Conservation (phyloP, 2,329 filamentous ascomycete genomes). For the Aspergillus fischeri region DNA sequence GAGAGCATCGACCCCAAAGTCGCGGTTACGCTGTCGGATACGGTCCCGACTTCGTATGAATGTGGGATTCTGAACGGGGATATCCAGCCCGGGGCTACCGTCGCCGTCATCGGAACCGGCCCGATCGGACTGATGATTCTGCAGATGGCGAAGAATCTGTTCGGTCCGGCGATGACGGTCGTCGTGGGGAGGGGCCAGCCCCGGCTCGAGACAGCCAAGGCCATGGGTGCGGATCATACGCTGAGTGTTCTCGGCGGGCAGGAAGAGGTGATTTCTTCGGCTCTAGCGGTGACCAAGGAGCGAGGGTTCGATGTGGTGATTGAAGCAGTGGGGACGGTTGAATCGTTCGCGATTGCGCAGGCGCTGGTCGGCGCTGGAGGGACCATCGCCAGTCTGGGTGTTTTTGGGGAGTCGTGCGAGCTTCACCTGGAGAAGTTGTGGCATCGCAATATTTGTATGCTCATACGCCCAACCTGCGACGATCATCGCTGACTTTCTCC, state of each 20-base stretch:
- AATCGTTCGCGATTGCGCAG: slow-evolving; percentile 50
- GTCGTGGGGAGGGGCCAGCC: slow-evolving; percentile 47
- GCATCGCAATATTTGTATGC: slow-evolving; percentile 47
- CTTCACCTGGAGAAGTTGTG: slow-evolving; percentile 51
- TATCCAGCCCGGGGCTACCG: slow-evolving; percentile 47
- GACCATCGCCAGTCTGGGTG: slow-evolving; percentile 52
- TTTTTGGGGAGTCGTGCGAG: slow-evolving; percentile 48
- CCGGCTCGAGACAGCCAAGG: slow-evolving; percentile 44
- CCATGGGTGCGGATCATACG: slow-evolving; percentile 44
- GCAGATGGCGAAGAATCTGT: slow-evolving; percentile 50
- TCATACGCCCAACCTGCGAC: not conserved
- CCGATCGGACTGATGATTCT: slow-evolving; percentile 51
- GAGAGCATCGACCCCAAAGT: slow-evolving; percentile 36
- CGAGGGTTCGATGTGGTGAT: slow-evolving; percentile 53
- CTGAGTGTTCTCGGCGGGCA: slow-evolving; percentile 36
- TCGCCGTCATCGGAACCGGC: slow-evolving; percentile 51
- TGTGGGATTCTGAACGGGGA: slow-evolving; percentile 49
- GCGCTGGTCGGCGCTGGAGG: slow-evolving; percentile 49
- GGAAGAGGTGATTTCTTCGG: slow-evolving; percentile 28
- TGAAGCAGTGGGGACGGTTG: slow-evolving; percentile 52
- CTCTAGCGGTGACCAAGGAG: slow-evolving; percentile 40
- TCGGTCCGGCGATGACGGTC: slow-evolving; percentile 45
- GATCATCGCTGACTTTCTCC: not conserved
- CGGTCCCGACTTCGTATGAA: slow-evolving; percentile 51
- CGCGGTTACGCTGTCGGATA: slow-evolving; percentile 42